Base-by-base conservation (phyloP, 345 rosid genomes). In the Eucalyptus coolabah region DNA sequence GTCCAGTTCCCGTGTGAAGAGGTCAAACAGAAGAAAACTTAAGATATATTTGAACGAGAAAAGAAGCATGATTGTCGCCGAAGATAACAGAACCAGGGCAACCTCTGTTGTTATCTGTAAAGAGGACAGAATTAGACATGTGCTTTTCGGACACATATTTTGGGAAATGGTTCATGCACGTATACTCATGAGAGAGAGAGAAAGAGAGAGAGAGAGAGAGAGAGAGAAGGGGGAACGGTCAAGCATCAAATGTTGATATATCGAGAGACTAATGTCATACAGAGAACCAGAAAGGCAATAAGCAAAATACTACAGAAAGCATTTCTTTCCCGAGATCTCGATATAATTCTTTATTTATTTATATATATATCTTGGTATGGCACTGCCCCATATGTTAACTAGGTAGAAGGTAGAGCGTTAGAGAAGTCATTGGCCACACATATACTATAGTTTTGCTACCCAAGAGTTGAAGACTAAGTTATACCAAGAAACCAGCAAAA, bases 1-100 rank as follows among this genome's bases (percentile, higher is more conserved):
- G 89, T 97, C 94, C 4, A 98, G 97, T 95, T 98, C 98, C 89
- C 95, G 95, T 13, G 99, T 98, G 92, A 98, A 98, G 83, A 93
- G 91, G 92, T 98, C 99, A 40, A 92, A 93, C 50, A 98, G 90
- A 90, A 96, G 91, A 91, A 93, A 95, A 18, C 97, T 93, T 23
- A 94, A 91, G 86, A 97, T 92, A 86, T 94, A 98, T 93, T 98
- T 98, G 97, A 98, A 97, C 65, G 99, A 97, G 80, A 98, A 91
- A 65, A 93, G 80, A 44, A 98, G 93, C 67, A 97, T 93, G 91
- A 94, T 89, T 45, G 93, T 92, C 45, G 97, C 98, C 89, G 91
- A 87, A 88, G 96, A 89, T 32, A 98, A 91, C 94, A 98, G 69
- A 91, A 90, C 93, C 89, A 97, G 65, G 34, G 99, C 96, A 51